Evolutionary conservation across 805 yeast species (phyloP), one percentile per base, ranked within the genome.

Genomic region (Hagleromyces aurorensis): DNA sequence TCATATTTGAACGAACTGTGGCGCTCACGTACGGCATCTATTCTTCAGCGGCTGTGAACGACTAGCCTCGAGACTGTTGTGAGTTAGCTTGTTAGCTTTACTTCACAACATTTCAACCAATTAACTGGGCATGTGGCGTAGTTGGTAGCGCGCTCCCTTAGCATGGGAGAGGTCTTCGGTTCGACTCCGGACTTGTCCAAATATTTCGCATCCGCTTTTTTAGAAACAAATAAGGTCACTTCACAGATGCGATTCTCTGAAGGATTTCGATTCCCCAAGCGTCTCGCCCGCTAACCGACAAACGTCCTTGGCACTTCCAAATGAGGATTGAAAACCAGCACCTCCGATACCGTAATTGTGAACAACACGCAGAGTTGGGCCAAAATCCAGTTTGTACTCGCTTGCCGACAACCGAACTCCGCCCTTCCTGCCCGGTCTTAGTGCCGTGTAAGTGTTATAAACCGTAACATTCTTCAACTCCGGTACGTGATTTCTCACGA

Each of bases 81-180:
- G n/a, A n/a, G n/a, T n/a, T n/a, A n/a, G n/a, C n/a, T n/a, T n/a
- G n/a, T n/a, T n/a, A n/a, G n/a, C n/a, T n/a, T n/a, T n/a, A n/a
- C n/a, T n/a, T n/a, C n/a, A n/a, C n/a, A 13, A n/a, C n/a, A n/a
- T n/a, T n/a, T n/a, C n/a, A n/a, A n/a, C n/a, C n/a, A n/a, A n/a
- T n/a, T n/a, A n/a, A n/a, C n/a, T n/a, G 79, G 79, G 80, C 78
- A 75, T 73, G 78, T 73, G 80, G 79, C 79, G 80, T 70, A 74
- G 80, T 74, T 71, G 79, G 80, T 74, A 73, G 79, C 79, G 79
- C 79, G 79, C 70, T 70, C 75, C 72, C 79, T 72, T 73, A 71
- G 78, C 78, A 72, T 72, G 79, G 71, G 76, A 71, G 71, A 73
- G 79, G 80, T 73, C 79, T 71, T 72, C 72, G 79, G 80, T 73